Evolutionary conservation across 2,329 filamentous ascomycete species (phyloP).

Genomic region (Paraconiothyrium brasiliense): DNA sequence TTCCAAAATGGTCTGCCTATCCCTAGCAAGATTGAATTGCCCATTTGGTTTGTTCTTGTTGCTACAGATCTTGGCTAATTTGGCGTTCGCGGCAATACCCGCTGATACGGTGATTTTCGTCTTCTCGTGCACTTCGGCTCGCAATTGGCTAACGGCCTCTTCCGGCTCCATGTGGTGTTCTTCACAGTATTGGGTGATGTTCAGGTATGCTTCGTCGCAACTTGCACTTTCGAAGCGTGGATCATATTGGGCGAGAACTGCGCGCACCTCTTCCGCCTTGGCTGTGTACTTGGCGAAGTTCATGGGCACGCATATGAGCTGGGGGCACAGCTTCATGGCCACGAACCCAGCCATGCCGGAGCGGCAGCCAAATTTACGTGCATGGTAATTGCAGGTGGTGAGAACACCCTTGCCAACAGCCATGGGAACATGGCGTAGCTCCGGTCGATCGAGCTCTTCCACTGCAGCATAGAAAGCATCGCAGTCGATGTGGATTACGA

Average conservation of each 20-base stretch:
- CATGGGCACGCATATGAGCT: slow-evolving; percentile 80
- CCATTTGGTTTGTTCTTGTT: slow-evolving; percentile 98
- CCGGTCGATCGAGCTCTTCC: slow-evolving; percentile 77
- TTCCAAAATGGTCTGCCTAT: slow-evolving; percentile 77
- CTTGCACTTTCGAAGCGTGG: slow-evolving; percentile 90
- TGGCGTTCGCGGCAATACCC: slow-evolving; percentile 92
- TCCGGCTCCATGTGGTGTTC: slow-evolving; percentile 74
- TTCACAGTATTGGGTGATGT: slow-evolving; percentile 85
- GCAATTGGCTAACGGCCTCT: slow-evolving; percentile 79
- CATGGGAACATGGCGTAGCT: slow-evolving; percentile 86
- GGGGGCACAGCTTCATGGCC: slow-evolving; percentile 90
- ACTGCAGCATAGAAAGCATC: slow-evolving; percentile 98
- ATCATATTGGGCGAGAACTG: slow-evolving; percentile 87
- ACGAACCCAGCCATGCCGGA: slow-evolving; percentile 98
- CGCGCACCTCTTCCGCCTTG: slow-evolving; percentile 87
- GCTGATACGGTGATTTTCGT: slow-evolving; percentile 90
- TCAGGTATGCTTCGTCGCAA: slow-evolving; percentile 95
- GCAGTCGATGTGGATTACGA: slow-evolving; percentile 91
- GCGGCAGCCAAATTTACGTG: slow-evolving; percentile 87
- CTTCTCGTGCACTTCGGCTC: slow-evolving; percentile 76
- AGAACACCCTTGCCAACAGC: slow-evolving; percentile 82
- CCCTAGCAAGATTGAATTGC: slow-evolving; percentile 79
- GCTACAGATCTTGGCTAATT: slow-evolving; percentile 92
- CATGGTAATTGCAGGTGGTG: slow-evolving; percentile 85
- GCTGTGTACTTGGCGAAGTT: slow-evolving; percentile 92